Evolutionary conservation across 371 early-diverging fungal species (phyloP), one percentile per base, ranked within the genome.

Genomic region (Actinomucor elegans): DNA sequence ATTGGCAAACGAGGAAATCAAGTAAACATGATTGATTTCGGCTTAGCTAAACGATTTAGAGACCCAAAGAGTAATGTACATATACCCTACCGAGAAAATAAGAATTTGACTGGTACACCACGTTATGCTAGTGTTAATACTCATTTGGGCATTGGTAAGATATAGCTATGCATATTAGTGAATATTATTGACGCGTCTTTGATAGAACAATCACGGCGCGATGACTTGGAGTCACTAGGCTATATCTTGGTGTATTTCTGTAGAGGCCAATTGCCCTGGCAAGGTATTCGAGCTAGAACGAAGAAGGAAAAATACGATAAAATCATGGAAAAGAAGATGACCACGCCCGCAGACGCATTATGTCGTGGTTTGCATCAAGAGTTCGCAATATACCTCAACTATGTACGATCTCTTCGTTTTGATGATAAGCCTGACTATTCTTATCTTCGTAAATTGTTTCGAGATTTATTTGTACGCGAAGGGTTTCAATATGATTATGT

Each of bases 201-300:
- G 2, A 66, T 73, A 82, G 99, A 99, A 64, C 99, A 99, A 88
- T 94, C 97, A 35, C 90, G 99, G 66, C 92, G 99, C 62, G 99
- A 99, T 77, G 99, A 99, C 77, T 73, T 99, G 42, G 99, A 99
- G 71, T 94, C 97, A 36, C 75, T 99, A 33, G 98, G 98, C 5
- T 99, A 99, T 72, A 99, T 99, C 12, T 83, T 99, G 45, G 94
- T 99, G 91, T 99, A 99, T 82, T 99, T 99, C 62, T 88, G 91
- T 55, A 92, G 99, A 52, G 99, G 99, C 8, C 90, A 89, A 26
- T 81, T 99, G 42, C 99, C 99, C 46, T 99, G 99, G 99, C 99
- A 99, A 74, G 99, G 99, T 17, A 76, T 99, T 43, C 94, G 94
- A 73, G 99, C 98, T 11, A 94, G 90, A 4, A 97, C 94, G 40